phyloP scores from a whole-genome alignment of 805 yeast species.

The Naumovozyma baii region DNA sequence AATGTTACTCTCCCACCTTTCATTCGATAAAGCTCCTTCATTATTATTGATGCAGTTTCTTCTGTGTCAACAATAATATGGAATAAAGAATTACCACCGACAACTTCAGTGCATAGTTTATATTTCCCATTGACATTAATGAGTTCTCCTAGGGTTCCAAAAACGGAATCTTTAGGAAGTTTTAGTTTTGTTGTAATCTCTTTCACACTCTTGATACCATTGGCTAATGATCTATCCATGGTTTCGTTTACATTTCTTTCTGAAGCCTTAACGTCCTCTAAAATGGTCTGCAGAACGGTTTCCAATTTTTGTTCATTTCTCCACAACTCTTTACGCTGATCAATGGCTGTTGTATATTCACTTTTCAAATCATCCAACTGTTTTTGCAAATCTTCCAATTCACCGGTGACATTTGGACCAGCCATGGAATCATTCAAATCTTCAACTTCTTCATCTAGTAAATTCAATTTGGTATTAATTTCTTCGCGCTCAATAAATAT shows the following conservation, averaged over 20 bases:
- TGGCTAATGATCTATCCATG: slow-evolving; percentile 60
- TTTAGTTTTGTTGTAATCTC: slow-evolving; percentile 52
- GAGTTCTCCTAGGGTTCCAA: slow-evolving; percentile 80
- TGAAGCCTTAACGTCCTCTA: slow-evolving; percentile 46
- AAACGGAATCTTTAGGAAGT: slow-evolving; percentile 46
- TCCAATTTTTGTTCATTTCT: slow-evolving; percentile 62
- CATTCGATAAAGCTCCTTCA: slow-evolving; percentile 63
- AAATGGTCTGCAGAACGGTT: slow-evolving; percentile 45
- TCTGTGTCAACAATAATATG: slow-evolving; percentile 87
- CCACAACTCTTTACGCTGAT: slow-evolving; percentile 66
- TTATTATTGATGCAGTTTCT: slow-evolving; percentile 65
- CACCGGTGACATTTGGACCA: slow-evolving; percentile 28
- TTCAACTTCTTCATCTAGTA: slow-evolving; percentile 25
- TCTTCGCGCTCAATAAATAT: slow-evolving; percentile 8
- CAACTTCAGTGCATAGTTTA: slow-evolving; percentile 76
- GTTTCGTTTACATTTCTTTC: slow-evolving; percentile 57
- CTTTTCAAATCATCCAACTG: slow-evolving; percentile 30
- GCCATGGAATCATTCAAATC: slow-evolving; percentile 32
- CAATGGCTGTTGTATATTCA: slow-evolving; percentile 40
- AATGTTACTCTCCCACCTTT: slow-evolving; percentile 82
- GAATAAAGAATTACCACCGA: slow-evolving; percentile 79
- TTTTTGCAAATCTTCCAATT: slow-evolving; percentile 26
- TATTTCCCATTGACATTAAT: slow-evolving; percentile 75
- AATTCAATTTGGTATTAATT: slow-evolving; percentile 13
- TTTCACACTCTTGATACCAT: slow-evolving; percentile 62